These are phyloP conservation scores for Termitomyces sp. DNA, from an alignment of 768 basidiomycete species.

Conservation along the genomic window DNA sequence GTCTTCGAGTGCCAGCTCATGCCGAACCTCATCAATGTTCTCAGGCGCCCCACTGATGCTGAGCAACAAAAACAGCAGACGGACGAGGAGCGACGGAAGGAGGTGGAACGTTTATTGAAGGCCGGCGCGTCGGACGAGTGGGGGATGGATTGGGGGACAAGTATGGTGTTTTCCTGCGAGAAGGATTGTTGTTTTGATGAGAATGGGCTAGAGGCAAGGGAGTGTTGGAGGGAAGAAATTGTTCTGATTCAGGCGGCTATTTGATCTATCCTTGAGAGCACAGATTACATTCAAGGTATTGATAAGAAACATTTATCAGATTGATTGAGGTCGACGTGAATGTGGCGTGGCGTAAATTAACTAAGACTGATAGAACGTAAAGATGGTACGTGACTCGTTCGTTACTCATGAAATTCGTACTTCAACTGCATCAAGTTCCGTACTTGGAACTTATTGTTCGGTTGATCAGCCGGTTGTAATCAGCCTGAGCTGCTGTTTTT, in stretches of 20 bases:
- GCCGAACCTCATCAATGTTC: slow-evolving; percentile 85
- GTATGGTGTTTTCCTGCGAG: slow-evolving; percentile 83
- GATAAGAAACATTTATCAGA: background rate
- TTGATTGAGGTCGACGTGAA: background rate
- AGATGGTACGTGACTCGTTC: no score
- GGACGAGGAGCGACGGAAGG: slow-evolving; percentile 66
- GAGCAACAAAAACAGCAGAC: slow-evolving; percentile 27
- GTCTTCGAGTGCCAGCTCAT: slow-evolving; percentile 94
- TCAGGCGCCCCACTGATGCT: slow-evolving; percentile 32
- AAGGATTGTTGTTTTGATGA: slow-evolving; percentile 63
- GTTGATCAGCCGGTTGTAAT: background rate
- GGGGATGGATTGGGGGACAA: slow-evolving; percentile 95
- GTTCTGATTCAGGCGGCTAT: slow-evolving; percentile 77
- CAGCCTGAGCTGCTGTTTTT: no score
- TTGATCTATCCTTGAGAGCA: slow-evolving; percentile 18
- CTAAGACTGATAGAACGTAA: background rate
- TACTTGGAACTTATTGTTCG: background rate
- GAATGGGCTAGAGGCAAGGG: slow-evolving; percentile 33
- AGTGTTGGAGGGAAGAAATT: slow-evolving; percentile 68
- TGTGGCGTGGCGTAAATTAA: slow-evolving; percentile 9
- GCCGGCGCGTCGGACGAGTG: slow-evolving; percentile 30
- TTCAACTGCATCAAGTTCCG: background rate
- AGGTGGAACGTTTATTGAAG: slow-evolving; percentile 51
- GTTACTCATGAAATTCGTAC: background rate
- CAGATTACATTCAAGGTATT: background rate